phyloP scores from a whole-genome alignment of 2,329 filamentous ascomycete species.

The Lizonia empirigonia region DNA sequence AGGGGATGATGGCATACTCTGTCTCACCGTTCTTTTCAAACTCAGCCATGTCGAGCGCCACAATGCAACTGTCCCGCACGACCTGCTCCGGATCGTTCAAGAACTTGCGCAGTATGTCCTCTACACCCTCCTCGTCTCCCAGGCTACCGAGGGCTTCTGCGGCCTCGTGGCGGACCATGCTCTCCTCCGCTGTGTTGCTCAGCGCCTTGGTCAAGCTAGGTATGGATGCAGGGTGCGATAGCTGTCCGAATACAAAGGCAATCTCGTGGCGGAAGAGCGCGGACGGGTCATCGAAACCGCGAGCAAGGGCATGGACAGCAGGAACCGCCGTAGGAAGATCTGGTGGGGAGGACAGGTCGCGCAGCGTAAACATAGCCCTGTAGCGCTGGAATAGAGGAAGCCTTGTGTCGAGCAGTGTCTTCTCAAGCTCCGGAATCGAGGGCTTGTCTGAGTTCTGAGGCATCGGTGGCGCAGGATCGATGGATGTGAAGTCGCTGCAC shows the following conservation, averaged over 20 bases:
- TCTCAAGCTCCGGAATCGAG: conserved; percentile 75
- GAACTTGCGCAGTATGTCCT: conserved; percentile 81
- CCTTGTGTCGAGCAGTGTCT: conserved; percentile 76
- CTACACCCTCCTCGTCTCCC: conserved; percentile 91
- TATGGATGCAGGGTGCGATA: conserved; percentile 96
- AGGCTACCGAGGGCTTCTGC: conserved; percentile 94
- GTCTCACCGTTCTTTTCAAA: conserved; percentile 87
- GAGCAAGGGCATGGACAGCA: conserved; percentile 84
- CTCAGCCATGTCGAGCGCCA: conserved; percentile 97
- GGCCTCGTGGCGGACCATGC: conserved; percentile 98
- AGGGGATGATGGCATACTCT: conserved; percentile 89
- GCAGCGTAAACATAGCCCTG: conserved; percentile 95
- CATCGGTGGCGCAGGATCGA: conserved; percentile 92
- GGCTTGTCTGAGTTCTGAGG: conserved; percentile 66
- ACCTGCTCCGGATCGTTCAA: conserved; percentile 90
- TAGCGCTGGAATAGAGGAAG: conserved; percentile 89
- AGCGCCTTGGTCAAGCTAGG: conserved; percentile 81
- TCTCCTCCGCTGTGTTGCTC: conserved; percentile 78
- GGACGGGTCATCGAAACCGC: conserved; percentile 82
- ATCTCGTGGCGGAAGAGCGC: conserved; percentile 97
- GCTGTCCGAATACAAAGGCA: conserved; percentile 96
- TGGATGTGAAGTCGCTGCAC: conserved; percentile 86
- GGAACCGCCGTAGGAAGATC: conserved; percentile 86
- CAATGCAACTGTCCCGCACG: conserved; percentile 91
- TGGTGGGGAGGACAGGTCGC: conserved; percentile 91